Base-by-base conservation (phyloP, 805 yeast genomes). In the Candida ascalaphidarum region DNA sequence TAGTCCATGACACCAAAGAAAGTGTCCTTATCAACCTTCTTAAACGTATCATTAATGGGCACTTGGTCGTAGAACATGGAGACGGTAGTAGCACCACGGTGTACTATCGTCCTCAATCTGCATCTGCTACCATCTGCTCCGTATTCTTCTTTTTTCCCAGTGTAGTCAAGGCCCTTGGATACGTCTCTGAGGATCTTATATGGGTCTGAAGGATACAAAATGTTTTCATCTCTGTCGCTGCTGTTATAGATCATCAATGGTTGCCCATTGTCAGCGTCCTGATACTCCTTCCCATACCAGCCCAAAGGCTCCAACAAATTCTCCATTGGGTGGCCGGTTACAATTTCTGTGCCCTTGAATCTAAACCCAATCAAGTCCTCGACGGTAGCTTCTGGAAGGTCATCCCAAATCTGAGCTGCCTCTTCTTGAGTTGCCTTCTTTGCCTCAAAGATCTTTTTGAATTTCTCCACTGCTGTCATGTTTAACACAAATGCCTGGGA, bases 31-130 rank as follows among this genome's bases (percentile, higher is more conserved):
- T 29, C 28, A n/a, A 29, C 32, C 18, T 29, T n/a, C 21, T 18
- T 29, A 23, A 29, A 24, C 6, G 32, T 29, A 23, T 29, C 28
- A 19, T 29, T 29, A n/a, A 24, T 24, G 32, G 28, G n/a, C 17
- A 23, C 23, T 18, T 29, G 23, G 21, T 29, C 32, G 17, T 29
- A 24, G 23, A 29, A 29, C 32, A 29, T 29, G 5, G 32, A 29
- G 4, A 23, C 32, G 10, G 32, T 29, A 12, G 21, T 21, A n/a
- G n/a, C n/a, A n/a, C n/a, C n/a, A 15, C 32, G 12, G 22, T 23
- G 21, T 17, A 29, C 23, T 14, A 29, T 29, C 14, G 32, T 29
- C 23, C 24, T 29, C 24, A 29, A 29, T 13, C 28, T 23, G 17
- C 32, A 29, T 16, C 29, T 21, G 14, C n/a, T n/a, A n/a, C n/a